A percentile compares a stretch with the other conserved stretches of the same genome.
Evolutionary conservation across 306 rosid genomes (phyloP).

Genomic region (Casuarina equisetifolia): DNA sequence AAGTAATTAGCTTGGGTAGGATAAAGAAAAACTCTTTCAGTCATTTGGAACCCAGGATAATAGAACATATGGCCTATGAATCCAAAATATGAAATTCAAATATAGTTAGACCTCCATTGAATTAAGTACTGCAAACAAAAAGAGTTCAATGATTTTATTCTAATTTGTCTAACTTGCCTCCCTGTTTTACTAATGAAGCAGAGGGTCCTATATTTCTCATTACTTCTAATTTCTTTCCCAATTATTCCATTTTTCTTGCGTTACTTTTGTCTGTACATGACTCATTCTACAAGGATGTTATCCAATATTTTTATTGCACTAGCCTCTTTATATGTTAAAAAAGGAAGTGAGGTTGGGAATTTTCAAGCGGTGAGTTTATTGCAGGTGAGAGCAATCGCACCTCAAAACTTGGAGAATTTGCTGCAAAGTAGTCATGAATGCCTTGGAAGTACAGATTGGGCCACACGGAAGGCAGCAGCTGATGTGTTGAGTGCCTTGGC

Average conservation of each 20-base stretch:
- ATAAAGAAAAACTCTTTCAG: no score
- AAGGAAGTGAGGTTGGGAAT: conserved; percentile 5
- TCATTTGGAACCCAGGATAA: neutral
- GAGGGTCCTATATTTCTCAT: neutral
- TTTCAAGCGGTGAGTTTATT: conserved; percentile 30
- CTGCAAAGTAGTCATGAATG: conserved; percentile 75
- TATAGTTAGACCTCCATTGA: neutral
- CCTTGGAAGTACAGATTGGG: conserved; percentile 86
- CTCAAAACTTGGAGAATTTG: conserved; percentile 79
- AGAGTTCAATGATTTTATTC: neutral
- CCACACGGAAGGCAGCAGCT: conserved; percentile 98
- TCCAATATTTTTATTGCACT: neutral
- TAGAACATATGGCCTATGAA: neutral
- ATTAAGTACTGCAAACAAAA: neutral
- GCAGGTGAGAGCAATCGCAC: conserved; percentile 86
- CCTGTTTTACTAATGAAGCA: neutral
- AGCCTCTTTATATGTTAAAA: neutral
- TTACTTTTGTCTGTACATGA: neutral
- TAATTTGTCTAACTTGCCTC: neutral
- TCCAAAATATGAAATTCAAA: neutral
- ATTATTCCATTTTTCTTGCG: neutral
- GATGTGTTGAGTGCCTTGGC: conserved; percentile 73
- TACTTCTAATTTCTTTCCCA: neutral
- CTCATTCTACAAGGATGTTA: neutral
- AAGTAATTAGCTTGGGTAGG: no score